Conservation (phyloP, 768 basidiomycete species). For the Gloeopeniophorella convolvens region DNA sequence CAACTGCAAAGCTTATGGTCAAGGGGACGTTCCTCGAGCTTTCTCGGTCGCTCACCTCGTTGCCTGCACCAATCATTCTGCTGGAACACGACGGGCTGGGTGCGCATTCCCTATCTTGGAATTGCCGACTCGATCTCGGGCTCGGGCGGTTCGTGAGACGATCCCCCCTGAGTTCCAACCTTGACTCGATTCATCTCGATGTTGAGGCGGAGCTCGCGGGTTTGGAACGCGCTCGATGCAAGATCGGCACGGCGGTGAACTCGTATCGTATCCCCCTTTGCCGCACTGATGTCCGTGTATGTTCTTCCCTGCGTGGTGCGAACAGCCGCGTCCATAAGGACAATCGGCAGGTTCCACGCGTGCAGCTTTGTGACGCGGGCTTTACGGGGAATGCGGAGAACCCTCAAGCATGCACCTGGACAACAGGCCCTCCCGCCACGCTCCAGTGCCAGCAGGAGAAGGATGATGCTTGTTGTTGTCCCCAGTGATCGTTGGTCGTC, state of each 20-base stretch:
- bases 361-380: background rate
- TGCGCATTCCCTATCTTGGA: constrained; percentile 1
- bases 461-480: constrained; percentile 9
- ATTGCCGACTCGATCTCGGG: background rate
- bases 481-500: constrained; percentile 9
- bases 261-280: background rate
- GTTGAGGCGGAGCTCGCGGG: background rate
- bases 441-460: too few relatives aligned
- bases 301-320: too few relatives aligned
- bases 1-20: constrained; percentile 10
- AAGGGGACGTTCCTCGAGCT: constrained; percentile 4
- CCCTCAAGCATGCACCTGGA: background rate
- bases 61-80: background rate
- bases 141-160: background rate
- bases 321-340: background rate
- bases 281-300: too few relatives aligned
- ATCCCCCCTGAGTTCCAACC: background rate
- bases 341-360: background rate
- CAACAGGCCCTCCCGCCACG: constrained; percentile 6
- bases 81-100: too few relatives aligned
- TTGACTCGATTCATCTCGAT: background rate
- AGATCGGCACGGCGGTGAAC: background rate
- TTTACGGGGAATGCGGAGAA: constrained; percentile 3
- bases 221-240: background rate
- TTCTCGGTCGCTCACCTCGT: constrained; percentile 15